Conservation (phyloP, 108 stramenopile genomes). For the Stephanodiscus minutulus region DNA sequence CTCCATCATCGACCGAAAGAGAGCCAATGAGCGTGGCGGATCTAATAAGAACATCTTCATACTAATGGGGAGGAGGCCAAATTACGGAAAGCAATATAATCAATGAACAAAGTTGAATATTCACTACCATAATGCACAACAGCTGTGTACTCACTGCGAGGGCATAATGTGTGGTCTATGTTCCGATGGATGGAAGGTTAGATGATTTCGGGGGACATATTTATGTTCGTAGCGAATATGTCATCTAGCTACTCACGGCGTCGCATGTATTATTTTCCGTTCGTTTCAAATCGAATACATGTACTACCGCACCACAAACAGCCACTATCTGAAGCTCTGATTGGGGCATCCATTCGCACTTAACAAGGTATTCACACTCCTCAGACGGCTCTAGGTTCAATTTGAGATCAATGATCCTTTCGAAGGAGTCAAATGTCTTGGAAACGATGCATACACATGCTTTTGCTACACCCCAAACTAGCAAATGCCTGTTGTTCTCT, state of each 20-base stretch:
- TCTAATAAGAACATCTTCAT: conserved; percentile 50
- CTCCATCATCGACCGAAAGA: conserved; percentile 23
- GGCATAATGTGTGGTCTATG: conserved; percentile 46
- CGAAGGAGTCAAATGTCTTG: conserved; percentile 51
- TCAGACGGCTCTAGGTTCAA: conserved; percentile 60
- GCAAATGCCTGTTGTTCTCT: conserved; percentile 64
- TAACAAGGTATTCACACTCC: conserved; percentile 62
- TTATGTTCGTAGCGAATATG: no score
- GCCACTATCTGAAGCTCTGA: conserved; percentile 63
- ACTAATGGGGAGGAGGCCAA: conserved; percentile 1
- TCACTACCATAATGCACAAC: background rate
- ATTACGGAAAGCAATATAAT: background rate
- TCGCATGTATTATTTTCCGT: conserved; percentile 30
- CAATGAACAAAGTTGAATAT: background rate
- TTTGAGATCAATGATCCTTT: conserved; percentile 52
- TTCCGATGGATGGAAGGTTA: no score
- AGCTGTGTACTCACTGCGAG: conserved; percentile 18
- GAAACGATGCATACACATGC: conserved; percentile 60
- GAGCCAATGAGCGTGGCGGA: conserved; percentile 34
- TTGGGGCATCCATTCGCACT: conserved; percentile 68
- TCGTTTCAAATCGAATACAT: conserved; percentile 61
- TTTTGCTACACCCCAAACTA: conserved; percentile 70
- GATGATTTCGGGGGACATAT: no score
- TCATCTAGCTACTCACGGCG: no score
- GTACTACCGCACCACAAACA: conserved; percentile 61